Evolutionary conservation across 805 yeast species (phyloP), one percentile per base, ranked within the genome.

Genomic region (Blastobotrys parvus): DNA sequence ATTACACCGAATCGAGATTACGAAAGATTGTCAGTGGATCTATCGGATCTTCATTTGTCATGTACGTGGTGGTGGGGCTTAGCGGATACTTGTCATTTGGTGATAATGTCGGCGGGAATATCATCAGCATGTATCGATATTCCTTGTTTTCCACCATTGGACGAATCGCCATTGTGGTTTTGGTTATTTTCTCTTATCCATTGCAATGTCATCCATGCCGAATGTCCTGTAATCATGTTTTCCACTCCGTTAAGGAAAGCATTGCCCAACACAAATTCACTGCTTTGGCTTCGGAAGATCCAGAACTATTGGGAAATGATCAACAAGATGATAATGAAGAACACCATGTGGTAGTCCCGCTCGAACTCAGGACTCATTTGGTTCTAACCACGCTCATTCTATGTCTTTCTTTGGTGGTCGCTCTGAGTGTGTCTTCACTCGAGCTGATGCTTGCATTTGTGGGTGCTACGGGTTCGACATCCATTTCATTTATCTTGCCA

Each of bases 381-480:
- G 42, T 59, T n/a, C 54, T 73, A 19, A 75, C 80, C 0, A 45
- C 66, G 1, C 38, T 53, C 3, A 67, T 76, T 23, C 67, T 88
- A 40, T 31, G 71, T 0, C 54, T 69, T 4, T 77, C 87, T 38
- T 87, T 82, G 57, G 43, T 67, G 1, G 66, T 82, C 7, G 92
- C 96, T 0, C 63, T 80, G 29, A 60, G 76, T 3, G 80, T 88
- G 23, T 67, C 67, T 11, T 85, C 95, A 0, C 75, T 88, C 52
- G 94, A 90, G 21, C 74, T 80, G 38, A 89, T 89, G 11, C 66
- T 88, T 51, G 88, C 95, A 1, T 68, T 88, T 50, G 95, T 88
- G 3, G 97, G 97, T 2, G 84, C 95, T 1, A 87, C 95, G 0
- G 96, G 96, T 0, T 85, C 95, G 1, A 88, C 96, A 0, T 77